A percentile compares a stretch with the other conserved stretches of the same genome.
Conservation (phyloP, 2,329 filamentous ascomycete genomes). For the Aspergillus phoenicis region DNA sequence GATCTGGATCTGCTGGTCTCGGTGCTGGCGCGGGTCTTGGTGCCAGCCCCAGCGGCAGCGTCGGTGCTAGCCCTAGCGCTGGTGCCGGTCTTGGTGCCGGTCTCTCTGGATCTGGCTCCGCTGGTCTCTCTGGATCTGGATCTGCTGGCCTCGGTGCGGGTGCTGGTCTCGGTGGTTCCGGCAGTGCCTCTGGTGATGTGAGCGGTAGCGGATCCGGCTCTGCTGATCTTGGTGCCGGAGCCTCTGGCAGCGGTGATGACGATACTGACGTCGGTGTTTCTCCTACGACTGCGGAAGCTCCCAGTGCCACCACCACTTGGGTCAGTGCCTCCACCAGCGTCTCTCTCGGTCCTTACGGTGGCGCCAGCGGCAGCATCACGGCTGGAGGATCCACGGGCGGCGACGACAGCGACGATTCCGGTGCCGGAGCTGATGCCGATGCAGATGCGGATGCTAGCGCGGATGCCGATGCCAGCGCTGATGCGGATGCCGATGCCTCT, state of each 20-base stretch:
- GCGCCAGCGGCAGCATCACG: constrained; percentile 2
- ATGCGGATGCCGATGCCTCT: neutral
- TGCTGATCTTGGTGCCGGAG: neutral
- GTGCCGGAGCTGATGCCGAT: neutral
- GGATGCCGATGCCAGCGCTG: neutral
- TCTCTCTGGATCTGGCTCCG: neutral
- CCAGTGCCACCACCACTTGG: constrained; percentile 5
- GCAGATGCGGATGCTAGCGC: constrained; percentile 1
- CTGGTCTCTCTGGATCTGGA: neutral
- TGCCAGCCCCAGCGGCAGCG: neutral
- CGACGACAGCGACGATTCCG: neutral
- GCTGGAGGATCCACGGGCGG: neutral
- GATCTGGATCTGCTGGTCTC: neutral
- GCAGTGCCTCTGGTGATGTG: neutral
- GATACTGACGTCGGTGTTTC: constrained; percentile 3
- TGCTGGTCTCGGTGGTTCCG: constrained; percentile 1
- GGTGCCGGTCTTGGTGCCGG: neutral
- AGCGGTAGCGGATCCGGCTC: constrained; percentile 1
- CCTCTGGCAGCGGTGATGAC: neutral
- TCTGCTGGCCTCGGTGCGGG: neutral
- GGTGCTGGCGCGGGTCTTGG: neutral
- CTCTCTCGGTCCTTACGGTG: neutral
- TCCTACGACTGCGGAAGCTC: neutral
- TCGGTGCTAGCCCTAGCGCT: neutral
- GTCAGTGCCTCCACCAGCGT: constrained; percentile 6